phyloP scores from a whole-genome alignment of 176 grass and related monocot species.

The Triticum urartu region DNA sequence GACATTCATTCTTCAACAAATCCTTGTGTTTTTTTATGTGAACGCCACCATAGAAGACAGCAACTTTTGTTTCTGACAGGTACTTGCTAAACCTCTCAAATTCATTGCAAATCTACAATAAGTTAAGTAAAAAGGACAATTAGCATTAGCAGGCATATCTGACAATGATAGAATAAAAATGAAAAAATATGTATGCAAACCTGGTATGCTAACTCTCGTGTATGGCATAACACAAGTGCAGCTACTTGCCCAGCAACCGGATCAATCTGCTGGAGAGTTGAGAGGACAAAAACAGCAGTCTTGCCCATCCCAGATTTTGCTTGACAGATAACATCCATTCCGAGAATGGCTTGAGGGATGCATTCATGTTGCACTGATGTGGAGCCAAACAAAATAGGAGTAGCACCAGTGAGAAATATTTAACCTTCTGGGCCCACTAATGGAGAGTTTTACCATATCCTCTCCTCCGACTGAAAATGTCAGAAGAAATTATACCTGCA shows the following conservation, averaged over 20 bases:
- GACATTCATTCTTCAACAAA: slow-evolving; percentile 97
- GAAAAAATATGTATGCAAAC: neutral
- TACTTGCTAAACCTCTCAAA: slow-evolving; percentile 99
- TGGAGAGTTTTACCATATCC: slow-evolving; percentile 79
- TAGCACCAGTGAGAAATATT: slow-evolving; percentile 88
- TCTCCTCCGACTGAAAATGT: slow-evolving; percentile 63
- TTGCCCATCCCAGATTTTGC: slow-evolving; percentile 99
- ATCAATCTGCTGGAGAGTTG: slow-evolving; percentile 94
- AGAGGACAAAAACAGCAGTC: slow-evolving; percentile 96
- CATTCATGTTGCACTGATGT: slow-evolving; percentile 99
- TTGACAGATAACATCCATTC: slow-evolving; percentile 99
- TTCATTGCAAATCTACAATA: slow-evolving; percentile 86
- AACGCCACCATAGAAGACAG: slow-evolving; percentile 97
- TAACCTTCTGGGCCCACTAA: slow-evolving; percentile 80
- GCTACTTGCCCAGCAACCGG: slow-evolving; percentile 84
- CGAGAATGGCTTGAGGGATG: slow-evolving; percentile 99
- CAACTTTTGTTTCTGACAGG: slow-evolving; percentile 80
- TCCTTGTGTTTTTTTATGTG: slow-evolving; percentile 95
- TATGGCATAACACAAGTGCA: slow-evolving; percentile 92
- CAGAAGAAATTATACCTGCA: slow-evolving; percentile 85
- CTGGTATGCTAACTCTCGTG: slow-evolving; percentile 94
- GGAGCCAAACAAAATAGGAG: slow-evolving; percentile 89
- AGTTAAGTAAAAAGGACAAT: neutral
- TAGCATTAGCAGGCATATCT: neutral
- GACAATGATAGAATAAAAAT: neutral